phyloP scores from a whole-genome alignment of 805 yeast genomes.

The Ogataea dorogensis region DNA sequence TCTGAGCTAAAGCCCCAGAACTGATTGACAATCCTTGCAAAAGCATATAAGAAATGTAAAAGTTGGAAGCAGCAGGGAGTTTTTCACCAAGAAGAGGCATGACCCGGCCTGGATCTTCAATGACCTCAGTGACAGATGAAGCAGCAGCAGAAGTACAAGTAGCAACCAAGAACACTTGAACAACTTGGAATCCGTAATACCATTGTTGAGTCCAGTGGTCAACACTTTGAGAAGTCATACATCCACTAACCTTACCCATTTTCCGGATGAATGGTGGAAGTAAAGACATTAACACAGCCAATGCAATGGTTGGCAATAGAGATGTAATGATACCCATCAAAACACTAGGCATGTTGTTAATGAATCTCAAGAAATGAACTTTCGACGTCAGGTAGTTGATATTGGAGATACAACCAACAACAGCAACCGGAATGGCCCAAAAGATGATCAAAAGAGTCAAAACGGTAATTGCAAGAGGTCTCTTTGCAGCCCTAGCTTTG shows the following conservation, averaged over 20 bases:
- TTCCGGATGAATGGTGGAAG: constrained; percentile 81
- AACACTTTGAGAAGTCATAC: constrained; percentile 64
- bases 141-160: constrained; percentile 84
- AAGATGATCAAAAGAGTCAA: constrained; percentile 70
- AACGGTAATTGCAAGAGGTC: constrained; percentile 57
- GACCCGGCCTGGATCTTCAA: constrained; percentile 65
- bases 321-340: constrained; percentile 86
- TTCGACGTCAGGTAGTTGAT: constrained; percentile 68
- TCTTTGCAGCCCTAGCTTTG: constrained; percentile 55
- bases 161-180: constrained; percentile 82
- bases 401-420: constrained; percentile 91
- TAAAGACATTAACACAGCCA: constrained; percentile 80
- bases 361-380: constrained; percentile 72
- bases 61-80: constrained; percentile 87
- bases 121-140: constrained; percentile 69
- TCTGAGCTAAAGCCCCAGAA: constrained; percentile 73
- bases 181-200: constrained; percentile 87
- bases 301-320: constrained; percentile 76
- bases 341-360: constrained; percentile 66
- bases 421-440: constrained; percentile 98
- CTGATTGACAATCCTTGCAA: constrained; percentile 79
- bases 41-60: constrained; percentile 79
- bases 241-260: constrained; percentile 74
- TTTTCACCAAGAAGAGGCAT: constrained; percentile 70
- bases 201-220: constrained; percentile 85